phyloP scores from a whole-genome alignment of 1,139 yeast species.

The Kurtzmaniella quercitrusa region DNA sequence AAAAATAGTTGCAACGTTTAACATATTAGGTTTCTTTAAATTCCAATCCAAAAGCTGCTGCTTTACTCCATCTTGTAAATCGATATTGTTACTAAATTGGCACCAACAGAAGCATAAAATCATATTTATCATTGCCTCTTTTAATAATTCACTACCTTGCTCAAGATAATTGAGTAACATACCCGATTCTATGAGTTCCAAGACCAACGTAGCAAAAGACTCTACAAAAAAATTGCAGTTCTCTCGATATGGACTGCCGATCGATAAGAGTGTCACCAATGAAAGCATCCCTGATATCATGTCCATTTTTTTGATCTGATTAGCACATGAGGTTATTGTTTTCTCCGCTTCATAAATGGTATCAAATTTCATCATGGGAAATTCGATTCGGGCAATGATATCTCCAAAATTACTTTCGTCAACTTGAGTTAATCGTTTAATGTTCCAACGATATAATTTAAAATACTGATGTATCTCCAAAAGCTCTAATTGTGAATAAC shows the following conservation, averaged over 20 bases:
- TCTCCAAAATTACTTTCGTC: background rate
- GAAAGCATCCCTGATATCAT: conserved; percentile 10
- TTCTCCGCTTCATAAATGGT: conserved; percentile 16
- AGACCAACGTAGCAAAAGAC: conserved; percentile 32
- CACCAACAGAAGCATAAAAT: conserved; percentile 34
- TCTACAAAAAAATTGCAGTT: conserved; percentile 30
- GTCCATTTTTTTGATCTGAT: conserved; percentile 7
- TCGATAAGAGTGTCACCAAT: conserved; percentile 13
- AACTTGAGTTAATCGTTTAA: background rate
- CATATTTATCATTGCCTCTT: conserved; percentile 21
- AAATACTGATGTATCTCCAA: background rate
- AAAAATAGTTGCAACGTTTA: conserved; percentile 25
- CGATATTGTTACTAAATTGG: conserved; percentile 26
- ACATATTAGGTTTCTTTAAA: conserved; percentile 21
- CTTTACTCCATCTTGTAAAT: conserved; percentile 7
- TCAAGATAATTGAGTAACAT: conserved; percentile 19
- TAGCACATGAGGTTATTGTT: conserved; percentile 9
- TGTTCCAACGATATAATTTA: background rate
- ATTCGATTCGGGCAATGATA: background rate
- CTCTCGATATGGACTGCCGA: conserved; percentile 19
- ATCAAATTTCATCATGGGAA: conserved; percentile 13
- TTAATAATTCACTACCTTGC: conserved; percentile 3
- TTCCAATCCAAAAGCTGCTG: conserved; percentile 20
- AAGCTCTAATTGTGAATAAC: background rate
- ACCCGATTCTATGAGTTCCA: conserved; percentile 30